A percentile compares a stretch with the other conserved stretches of the same genome.
Conservation (phyloP, 257 asterid genomes). For the Paulownia fortunei region DNA sequence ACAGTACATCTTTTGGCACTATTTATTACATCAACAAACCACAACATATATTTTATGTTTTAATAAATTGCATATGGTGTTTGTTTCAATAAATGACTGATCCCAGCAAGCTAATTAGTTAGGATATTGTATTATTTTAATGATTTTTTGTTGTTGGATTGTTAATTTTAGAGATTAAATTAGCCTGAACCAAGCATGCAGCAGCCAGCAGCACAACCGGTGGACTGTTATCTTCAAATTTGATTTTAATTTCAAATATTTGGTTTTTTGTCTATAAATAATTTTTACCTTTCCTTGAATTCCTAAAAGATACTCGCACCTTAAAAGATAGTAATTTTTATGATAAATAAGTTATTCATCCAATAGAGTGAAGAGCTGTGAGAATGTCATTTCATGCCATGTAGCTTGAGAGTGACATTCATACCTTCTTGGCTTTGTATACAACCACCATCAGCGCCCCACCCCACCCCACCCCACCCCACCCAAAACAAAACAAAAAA, state of each 20-base stretch:
- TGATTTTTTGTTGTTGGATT: background rate
- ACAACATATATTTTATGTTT: background rate
- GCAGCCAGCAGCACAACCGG: background rate
- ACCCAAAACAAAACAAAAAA: background rate
- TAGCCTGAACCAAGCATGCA: background rate
- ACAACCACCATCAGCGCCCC: background rate
- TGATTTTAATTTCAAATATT: background rate
- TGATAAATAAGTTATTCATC: background rate
- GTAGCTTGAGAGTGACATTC: slow-evolving; percentile 13
- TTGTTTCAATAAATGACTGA: background rate
- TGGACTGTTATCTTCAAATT: background rate
- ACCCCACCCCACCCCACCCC: too few species aligned
- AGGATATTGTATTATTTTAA: background rate
- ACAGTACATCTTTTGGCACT: background rate
- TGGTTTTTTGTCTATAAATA: background rate
- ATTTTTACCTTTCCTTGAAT: background rate
- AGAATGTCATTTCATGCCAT: background rate
- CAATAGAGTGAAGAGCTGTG: background rate
- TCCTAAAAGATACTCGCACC: background rate
- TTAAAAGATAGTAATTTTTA: background rate
- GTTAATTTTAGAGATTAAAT: background rate
- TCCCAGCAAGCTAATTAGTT: background rate
- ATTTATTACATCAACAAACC: background rate
- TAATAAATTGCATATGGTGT: background rate
- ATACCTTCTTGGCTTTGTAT: background rate